These are phyloP conservation scores for Clonostachys solani DNA, from an alignment of 2,329 filamentous ascomycete species.

Conservation along the genomic window DNA sequence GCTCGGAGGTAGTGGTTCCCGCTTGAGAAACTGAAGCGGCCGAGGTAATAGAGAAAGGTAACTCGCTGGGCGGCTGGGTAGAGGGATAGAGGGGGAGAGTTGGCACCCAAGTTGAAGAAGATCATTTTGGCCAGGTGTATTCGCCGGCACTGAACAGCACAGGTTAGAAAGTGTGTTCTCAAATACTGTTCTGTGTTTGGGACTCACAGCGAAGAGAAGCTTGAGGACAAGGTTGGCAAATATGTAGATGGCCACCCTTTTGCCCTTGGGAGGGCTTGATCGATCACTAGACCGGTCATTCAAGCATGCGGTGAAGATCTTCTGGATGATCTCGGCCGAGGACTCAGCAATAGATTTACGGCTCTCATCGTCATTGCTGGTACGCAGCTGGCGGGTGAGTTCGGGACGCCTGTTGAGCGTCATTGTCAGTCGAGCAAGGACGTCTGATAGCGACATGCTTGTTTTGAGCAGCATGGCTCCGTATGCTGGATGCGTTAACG, in stretches of 20 bases:
- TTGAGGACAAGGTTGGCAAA: slow-evolving; percentile 90
- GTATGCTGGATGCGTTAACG: slow-evolving; percentile 73
- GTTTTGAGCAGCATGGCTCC: slow-evolving; percentile 80
- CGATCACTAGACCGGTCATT: slow-evolving; percentile 71
- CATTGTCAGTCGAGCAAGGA: slow-evolving; percentile 79
- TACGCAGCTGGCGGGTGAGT: slow-evolving; percentile 58
- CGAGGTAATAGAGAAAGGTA: slow-evolving; percentile 92
- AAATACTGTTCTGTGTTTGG: background rate
- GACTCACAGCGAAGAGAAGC: slow-evolving; percentile 72
- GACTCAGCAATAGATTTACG: slow-evolving; percentile 79
- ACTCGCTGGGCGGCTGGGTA: slow-evolving; percentile 86
- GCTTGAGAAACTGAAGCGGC: slow-evolving; percentile 83
- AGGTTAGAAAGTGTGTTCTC: background rate
- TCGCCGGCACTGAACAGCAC: slow-evolving; percentile 62
- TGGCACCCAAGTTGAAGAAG: slow-evolving; percentile 81
- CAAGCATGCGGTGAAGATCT: slow-evolving; percentile 86
- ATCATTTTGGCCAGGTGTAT: slow-evolving; percentile 82
- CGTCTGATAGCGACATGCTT: slow-evolving; percentile 75
- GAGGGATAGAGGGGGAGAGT: slow-evolving; percentile 73
- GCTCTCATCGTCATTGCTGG: slow-evolving; percentile 55
- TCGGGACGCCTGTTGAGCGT: slow-evolving; percentile 77
- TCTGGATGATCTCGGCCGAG: slow-evolving; percentile 83
- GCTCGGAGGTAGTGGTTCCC: slow-evolving; percentile 80
- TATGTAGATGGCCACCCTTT: slow-evolving; percentile 83
- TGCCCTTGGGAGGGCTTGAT: slow-evolving; percentile 70